Percentiles rank a stretch among this genome's conserved stretches.
Conservation (phyloP, 306 rosid species). For the Medicago ruthenica region DNA sequence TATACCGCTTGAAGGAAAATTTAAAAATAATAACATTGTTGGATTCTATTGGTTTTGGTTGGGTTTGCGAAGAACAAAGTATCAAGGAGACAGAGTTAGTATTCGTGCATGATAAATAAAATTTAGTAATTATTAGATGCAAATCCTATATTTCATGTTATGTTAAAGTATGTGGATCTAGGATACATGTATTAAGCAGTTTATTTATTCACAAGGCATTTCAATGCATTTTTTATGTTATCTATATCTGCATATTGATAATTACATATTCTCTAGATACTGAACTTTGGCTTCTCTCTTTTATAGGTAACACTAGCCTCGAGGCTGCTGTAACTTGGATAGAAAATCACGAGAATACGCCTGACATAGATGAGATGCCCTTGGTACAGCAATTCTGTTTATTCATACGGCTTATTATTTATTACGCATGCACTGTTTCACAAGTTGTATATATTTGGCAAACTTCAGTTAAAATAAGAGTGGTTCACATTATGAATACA, state of each 20-base stretch:
- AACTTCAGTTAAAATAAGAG: slow-evolving; percentile 3
- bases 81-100: neutral
- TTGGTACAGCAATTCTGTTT: slow-evolving; percentile 55
- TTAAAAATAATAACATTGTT: neutral
- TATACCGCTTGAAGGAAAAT: neutral
- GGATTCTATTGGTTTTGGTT: neutral
- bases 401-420: slow-evolving; percentile 24
- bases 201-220: slow-evolving; percentile 17
- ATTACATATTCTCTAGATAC: slow-evolving; percentile 21
- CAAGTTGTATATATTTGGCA: slow-evolving; percentile 18
- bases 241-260: slow-evolving; percentile 16
- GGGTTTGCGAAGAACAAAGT: slow-evolving; percentile 6
- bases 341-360: slow-evolving; percentile 85
- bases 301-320: slow-evolving; percentile 75
- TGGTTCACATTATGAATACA: slow-evolving; percentile 26
- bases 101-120: neutral
- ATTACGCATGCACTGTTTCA: neutral
- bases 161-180: slow-evolving; percentile 28
- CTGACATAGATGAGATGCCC: slow-evolving; percentile 90
- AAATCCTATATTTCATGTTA: slow-evolving; percentile 22
- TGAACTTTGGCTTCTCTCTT: slow-evolving; percentile 45
- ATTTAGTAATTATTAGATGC: slow-evolving; percentile 16
- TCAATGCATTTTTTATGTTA: slow-evolving; percentile 20
- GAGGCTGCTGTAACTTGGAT: slow-evolving; percentile 95
- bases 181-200: slow-evolving; percentile 30